Evolutionary conservation across 2,329 filamentous ascomycete species (phyloP).

Genomic region (Penicillium italicum): DNA sequence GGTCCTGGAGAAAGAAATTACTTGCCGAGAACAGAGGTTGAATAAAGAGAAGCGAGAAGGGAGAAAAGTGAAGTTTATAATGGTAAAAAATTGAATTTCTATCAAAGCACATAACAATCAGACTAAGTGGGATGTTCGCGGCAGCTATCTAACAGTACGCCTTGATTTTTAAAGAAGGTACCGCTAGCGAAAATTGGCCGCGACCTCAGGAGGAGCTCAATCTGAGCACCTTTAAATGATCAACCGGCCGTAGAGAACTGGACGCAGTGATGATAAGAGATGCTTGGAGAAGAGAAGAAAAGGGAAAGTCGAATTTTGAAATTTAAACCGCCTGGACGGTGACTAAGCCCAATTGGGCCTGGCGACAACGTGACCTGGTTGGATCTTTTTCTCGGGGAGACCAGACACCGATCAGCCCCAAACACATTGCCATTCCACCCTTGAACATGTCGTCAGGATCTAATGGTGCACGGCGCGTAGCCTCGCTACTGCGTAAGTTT

Average conservation of each 20-base stretch:
- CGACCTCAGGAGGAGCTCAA: slow-evolving; percentile 49
- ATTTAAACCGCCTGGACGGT: slow-evolving; percentile 26
- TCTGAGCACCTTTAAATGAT: slow-evolving; percentile 94
- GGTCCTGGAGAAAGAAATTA: neutral
- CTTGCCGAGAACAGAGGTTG: neutral
- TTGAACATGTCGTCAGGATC: slow-evolving; percentile 40
- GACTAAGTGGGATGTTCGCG: slow-evolving; percentile 62
- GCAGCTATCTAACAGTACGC: slow-evolving; percentile 96
- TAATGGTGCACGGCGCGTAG: slow-evolving; percentile 42
- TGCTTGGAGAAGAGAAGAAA: slow-evolving; percentile 57
- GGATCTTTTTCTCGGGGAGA: slow-evolving; percentile 38
- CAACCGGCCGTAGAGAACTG: slow-evolving; percentile 69
- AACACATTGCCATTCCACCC: slow-evolving; percentile 13
- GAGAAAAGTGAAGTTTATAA: neutral
- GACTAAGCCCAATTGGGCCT: slow-evolving; percentile 26
- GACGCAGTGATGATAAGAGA: slow-evolving; percentile 93
- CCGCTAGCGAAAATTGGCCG: slow-evolving; percentile 99
- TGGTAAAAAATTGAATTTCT: neutral
- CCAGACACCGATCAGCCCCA: slow-evolving; percentile 13
- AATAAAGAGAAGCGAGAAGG: neutral
- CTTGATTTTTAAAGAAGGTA: slow-evolving; percentile 68
- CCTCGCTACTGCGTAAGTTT: slow-evolving; percentile 39
- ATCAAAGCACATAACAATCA: neutral
- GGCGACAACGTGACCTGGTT: slow-evolving; percentile 34
- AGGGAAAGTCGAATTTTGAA: slow-evolving; percentile 20